Percentiles rank a stretch among this genome's conserved stretches.
phyloP scores from a whole-genome alignment of 2,329 filamentous ascomycete genomes.

The Cladosporium sp. region DNA sequence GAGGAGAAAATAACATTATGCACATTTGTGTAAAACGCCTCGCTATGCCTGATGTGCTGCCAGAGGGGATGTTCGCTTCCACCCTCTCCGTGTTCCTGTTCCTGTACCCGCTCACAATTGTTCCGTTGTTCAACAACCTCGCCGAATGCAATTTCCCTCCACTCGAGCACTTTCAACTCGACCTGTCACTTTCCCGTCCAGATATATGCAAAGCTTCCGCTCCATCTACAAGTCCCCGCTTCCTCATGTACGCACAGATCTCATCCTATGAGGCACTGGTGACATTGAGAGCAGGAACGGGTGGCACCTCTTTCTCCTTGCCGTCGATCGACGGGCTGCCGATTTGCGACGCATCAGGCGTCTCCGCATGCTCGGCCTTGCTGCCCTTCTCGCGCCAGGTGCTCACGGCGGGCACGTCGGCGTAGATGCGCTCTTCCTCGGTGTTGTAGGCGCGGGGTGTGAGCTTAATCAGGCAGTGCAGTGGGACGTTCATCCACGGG shows the following conservation, averaged over 20 bases:
- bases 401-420: slow-evolving; percentile 90
- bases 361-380: slow-evolving; percentile 74
- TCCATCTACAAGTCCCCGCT: background rate
- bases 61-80: background rate
- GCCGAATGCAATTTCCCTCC: background rate
- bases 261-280: slow-evolving; percentile 2
- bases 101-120: background rate
- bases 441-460: slow-evolving; percentile 93
- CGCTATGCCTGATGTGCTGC: slow-evolving; percentile 1
- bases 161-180: background rate
- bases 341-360: slow-evolving; percentile 14
- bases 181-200: background rate
- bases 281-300: background rate
- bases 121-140: background rate
- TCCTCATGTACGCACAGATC: background rate
- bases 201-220: background rate
- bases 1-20: background rate
- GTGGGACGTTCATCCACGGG: slow-evolving; percentile 97
- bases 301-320: background rate
- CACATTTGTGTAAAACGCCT: background rate
- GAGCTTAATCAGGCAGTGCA: slow-evolving; percentile 94
- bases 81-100: background rate
- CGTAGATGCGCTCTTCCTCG: slow-evolving; percentile 79
- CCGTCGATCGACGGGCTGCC: slow-evolving; percentile 6
- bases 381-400: slow-evolving; percentile 95